These are phyloP conservation scores for Tylopilus cervinicoccineus DNA, from an alignment of 768 basidiomycete genomes.

Conservation along the genomic window DNA sequence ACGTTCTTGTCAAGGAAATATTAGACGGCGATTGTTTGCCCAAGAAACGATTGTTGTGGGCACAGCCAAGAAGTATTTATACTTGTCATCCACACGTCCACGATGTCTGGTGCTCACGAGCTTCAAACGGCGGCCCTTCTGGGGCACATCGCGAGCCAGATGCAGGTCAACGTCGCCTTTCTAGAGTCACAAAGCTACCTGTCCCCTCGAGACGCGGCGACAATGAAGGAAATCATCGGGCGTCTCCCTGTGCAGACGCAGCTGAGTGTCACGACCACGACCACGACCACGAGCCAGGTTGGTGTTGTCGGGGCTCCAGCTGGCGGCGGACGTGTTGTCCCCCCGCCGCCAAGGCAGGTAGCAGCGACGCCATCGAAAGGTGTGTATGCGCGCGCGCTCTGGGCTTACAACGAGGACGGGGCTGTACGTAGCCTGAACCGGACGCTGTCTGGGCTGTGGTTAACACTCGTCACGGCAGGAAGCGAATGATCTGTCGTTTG, in stretches of 20 bases:
- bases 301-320: constrained; percentile 1
- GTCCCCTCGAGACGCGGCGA: constrained; percentile 42
- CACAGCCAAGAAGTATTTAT: constrained; percentile 20
- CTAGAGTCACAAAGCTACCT: constrained; percentile 53
- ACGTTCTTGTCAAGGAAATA: too few species aligned
- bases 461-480: constrained; percentile 46
- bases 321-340: constrained; percentile 14
- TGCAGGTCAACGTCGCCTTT: constrained; percentile 55
- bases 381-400: constrained; percentile 50
- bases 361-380: constrained; percentile 4
- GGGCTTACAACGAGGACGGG: constrained; percentile 65
- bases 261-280: constrained; percentile 8
- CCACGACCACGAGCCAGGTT: constrained; percentile 14
- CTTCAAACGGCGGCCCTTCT: constrained; percentile 43
- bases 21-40: too few species aligned
- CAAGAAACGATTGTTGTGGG: too few species aligned
- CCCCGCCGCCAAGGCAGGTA: constrained; percentile 11
- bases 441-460: not conserved
- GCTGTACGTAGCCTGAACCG: constrained; percentile 35
- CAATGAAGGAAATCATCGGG: constrained; percentile 41
- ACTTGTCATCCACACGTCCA: too few species aligned
- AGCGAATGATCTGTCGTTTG: constrained; percentile 75
- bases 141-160: constrained; percentile 54
- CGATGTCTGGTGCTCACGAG: constrained; percentile 15
- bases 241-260: constrained; percentile 37